Evolutionary conservation across 202 grass and related monocot species (phyloP).

Genomic region (Panicum virgatum): DNA sequence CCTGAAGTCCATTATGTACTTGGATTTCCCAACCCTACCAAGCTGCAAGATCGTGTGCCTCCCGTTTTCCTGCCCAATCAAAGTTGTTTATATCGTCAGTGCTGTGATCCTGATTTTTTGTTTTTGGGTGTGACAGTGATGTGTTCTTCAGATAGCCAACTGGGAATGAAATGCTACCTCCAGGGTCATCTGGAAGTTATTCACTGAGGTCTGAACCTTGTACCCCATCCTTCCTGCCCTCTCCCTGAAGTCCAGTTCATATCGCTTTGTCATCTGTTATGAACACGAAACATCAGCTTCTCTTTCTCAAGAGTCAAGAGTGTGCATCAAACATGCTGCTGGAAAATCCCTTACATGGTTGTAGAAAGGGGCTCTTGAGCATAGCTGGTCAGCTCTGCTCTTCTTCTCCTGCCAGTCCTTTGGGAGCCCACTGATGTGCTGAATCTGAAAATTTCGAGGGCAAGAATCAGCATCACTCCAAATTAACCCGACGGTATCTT

Average conservation of each 20-base stretch:
- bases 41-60: slow-evolving; percentile 85
- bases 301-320: background rate
- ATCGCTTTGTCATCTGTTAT: slow-evolving; percentile 65
- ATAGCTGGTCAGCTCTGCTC: slow-evolving; percentile 54
- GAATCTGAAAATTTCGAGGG: slow-evolving; percentile 57
- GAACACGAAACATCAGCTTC: background rate
- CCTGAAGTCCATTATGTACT: slow-evolving; percentile 95
- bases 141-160: background rate
- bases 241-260: slow-evolving; percentile 94
- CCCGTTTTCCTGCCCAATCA: slow-evolving; percentile 64
- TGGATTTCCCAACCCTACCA: slow-evolving; percentile 74
- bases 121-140: background rate
- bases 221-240: slow-evolving; percentile 79
- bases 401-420: slow-evolving; percentile 80
- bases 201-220: slow-evolving; percentile 81
- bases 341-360: slow-evolving; percentile 54
- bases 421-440: slow-evolving; percentile 70
- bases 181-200: slow-evolving; percentile 88
- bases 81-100: background rate
- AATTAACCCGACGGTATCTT: background rate
- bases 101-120: background rate
- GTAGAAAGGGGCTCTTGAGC: slow-evolving; percentile 77
- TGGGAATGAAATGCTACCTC: slow-evolving; percentile 47
- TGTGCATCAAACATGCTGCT: too few relatives aligned
- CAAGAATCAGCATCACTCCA: background rate